phyloP scores from a whole-genome alignment of 1,139 yeast species.

The Zhuliangozyma blackwelliae region DNA sequence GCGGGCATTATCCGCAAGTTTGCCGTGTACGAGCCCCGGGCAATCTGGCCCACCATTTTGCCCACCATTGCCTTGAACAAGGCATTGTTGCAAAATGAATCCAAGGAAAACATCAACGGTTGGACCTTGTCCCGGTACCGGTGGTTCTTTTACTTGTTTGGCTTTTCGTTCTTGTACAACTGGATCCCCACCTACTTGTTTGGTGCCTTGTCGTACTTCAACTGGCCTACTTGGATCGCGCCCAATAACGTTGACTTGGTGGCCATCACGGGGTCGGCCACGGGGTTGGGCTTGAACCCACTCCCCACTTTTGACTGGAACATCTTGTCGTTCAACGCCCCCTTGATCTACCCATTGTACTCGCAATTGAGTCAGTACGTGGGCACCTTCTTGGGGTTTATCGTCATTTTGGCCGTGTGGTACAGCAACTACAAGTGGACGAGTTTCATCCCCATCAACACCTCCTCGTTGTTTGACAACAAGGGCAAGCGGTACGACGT shows the following conservation, averaged over 20 bases:
- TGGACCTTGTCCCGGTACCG: slow-evolving; percentile 47
- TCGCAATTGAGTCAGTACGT: slow-evolving; percentile 34
- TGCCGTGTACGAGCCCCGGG: slow-evolving; percentile 48
- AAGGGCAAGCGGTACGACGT: slow-evolving; percentile 39
- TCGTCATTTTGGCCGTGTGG: slow-evolving; percentile 41
- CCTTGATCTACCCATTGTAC: slow-evolving; percentile 41
- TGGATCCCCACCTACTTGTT: slow-evolving; percentile 58
- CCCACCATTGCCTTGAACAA: slow-evolving; percentile 52
- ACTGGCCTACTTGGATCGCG: slow-evolving; percentile 63
- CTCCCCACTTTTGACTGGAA: slow-evolving; percentile 50
- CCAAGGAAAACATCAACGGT: slow-evolving; percentile 41
- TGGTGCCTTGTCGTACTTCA: slow-evolving; percentile 47
- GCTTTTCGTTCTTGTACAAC: slow-evolving; percentile 42
- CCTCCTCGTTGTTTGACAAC: slow-evolving; percentile 43
- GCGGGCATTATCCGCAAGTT: slow-evolving; percentile 55
- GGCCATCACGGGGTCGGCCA: slow-evolving; percentile 46
- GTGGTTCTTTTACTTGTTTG: slow-evolving; percentile 39
- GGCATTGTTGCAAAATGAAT: slow-evolving; percentile 43
- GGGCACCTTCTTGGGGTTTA: slow-evolving; percentile 40
- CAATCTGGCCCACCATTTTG: slow-evolving; percentile 52
- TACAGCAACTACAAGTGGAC: slow-evolving; percentile 49
- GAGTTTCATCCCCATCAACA: slow-evolving; percentile 48
- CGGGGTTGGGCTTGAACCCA: slow-evolving; percentile 57
- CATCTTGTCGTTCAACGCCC: slow-evolving; percentile 11
- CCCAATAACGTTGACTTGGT: slow-evolving; percentile 54